A percentile compares a stretch with the other conserved stretches of the same genome.
These are phyloP conservation scores for Aureobasidium lini DNA, from an alignment of 2,329 filamentous ascomycete genomes.

Conservation along the genomic window DNA sequence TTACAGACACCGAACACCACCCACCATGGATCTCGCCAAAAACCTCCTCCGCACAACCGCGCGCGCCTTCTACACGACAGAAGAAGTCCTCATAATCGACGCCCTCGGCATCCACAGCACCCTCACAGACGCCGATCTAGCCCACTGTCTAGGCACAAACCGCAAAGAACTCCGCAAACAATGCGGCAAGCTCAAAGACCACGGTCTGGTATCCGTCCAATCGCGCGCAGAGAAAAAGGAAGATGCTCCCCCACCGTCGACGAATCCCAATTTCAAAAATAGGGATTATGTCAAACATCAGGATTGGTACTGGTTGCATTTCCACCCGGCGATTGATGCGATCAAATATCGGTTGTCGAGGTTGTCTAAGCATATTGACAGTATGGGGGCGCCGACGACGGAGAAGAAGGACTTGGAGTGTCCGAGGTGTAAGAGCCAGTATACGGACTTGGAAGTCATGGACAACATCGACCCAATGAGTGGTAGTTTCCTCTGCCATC, in stretches of 20 bases:
- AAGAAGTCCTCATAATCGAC: conserved; percentile 75
- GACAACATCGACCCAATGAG: conserved; percentile 55
- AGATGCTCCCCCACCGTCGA: conserved; percentile 20
- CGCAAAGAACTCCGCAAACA: conserved; percentile 87
- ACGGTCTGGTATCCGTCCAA: conserved; percentile 76
- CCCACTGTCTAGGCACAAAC: conserved; percentile 80
- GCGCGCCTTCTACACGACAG: conserved; percentile 79
- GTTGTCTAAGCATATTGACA: conserved; percentile 82
- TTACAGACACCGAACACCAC: not conserved
- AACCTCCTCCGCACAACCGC: conserved; percentile 78
- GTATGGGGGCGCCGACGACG: conserved; percentile 64
- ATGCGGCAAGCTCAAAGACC: conserved; percentile 75
- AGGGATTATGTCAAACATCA: conserved; percentile 37
- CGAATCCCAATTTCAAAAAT: conserved; percentile 23
- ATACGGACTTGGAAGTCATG: conserved; percentile 82
- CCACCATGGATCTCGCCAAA: conserved; percentile 54
- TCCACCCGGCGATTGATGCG: conserved; percentile 86
- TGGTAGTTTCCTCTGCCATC: conserved; percentile 67
- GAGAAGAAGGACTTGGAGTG: conserved; percentile 94
- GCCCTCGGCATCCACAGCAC: conserved; percentile 66
- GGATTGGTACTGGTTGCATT: conserved; percentile 97
- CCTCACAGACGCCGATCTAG: conserved; percentile 80
- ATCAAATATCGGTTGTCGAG: conserved; percentile 92
- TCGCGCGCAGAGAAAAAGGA: conserved; percentile 34
- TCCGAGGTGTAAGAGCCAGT: conserved; percentile 71